These are phyloP conservation scores for Termitomyces sp. DNA, from an alignment of 768 basidiomycete genomes.

Conservation along the genomic window DNA sequence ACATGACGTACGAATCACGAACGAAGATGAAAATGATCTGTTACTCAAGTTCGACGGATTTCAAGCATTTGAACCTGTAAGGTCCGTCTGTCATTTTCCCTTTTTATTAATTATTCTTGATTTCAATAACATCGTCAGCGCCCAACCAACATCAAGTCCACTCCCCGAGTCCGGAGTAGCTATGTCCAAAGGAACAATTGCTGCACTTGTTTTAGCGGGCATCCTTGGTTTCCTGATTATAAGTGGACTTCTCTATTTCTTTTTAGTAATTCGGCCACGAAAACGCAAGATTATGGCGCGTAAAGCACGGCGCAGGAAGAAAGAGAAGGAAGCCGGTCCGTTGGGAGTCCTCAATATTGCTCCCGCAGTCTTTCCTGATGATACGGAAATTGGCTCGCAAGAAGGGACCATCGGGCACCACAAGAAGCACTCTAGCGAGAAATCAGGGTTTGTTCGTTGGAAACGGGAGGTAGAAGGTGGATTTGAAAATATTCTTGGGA, in stretches of 20 bases:
- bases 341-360: slow-evolving; percentile 17
- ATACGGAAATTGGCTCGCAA: slow-evolving; percentile 9
- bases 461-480: slow-evolving; percentile 35
- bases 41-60: slow-evolving; percentile 46
- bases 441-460: slow-evolving; percentile 39
- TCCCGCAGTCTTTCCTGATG: slow-evolving; percentile 9
- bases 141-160: background rate
- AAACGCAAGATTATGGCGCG: slow-evolving; percentile 20
- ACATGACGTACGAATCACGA: slow-evolving; percentile 53
- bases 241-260: slow-evolving; percentile 34
- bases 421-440: slow-evolving; percentile 22
- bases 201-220: slow-evolving; percentile 57
- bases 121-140: background rate
- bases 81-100: slow-evolving; percentile 16
- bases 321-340: slow-evolving; percentile 16
- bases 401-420: slow-evolving; percentile 6
- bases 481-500: slow-evolving; percentile 27
- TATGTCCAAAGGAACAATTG: slow-evolving; percentile 53
- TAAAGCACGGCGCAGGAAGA: slow-evolving; percentile 5
- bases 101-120: background rate
- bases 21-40: slow-evolving; percentile 49
- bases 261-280: slow-evolving; percentile 45
- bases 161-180: slow-evolving; percentile 4
- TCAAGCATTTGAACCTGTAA: slow-evolving; percentile 30
- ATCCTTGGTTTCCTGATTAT: slow-evolving; percentile 46